Conservation (phyloP, 306 rosid species). For the Betula pendula region DNA sequence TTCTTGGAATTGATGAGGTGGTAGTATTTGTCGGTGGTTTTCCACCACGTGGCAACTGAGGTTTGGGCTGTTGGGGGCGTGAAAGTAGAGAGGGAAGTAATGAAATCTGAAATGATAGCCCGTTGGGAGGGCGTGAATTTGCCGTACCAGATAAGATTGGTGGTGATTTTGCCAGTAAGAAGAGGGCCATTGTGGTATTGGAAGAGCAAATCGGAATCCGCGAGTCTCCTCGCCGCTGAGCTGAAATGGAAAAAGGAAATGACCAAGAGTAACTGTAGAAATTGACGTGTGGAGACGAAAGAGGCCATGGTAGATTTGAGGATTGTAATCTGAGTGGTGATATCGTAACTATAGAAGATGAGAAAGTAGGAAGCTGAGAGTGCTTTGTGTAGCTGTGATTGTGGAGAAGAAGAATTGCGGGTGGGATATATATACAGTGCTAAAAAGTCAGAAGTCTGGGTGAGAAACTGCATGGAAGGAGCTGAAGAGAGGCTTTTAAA, state of each 20-base stretch:
- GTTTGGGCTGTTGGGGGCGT: constrained; percentile 36
- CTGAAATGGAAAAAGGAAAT: constrained; percentile 34
- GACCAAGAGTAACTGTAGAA: constrained; percentile 17
- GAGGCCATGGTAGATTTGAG: constrained; percentile 36
- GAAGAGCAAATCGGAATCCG: constrained; percentile 39
- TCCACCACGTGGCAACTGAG: constrained; percentile 59
- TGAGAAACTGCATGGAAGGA: not conserved
- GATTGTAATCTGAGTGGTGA: not conserved
- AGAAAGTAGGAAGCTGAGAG: not conserved
- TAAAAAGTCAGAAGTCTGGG: no score
- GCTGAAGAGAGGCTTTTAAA: constrained; percentile 35
- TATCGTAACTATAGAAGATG: no score
- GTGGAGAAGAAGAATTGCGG: not conserved
- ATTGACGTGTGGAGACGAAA: constrained; percentile 1
- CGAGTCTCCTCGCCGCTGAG: constrained; percentile 47
- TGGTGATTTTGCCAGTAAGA: constrained; percentile 46
- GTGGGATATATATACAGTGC: constrained; percentile 23
- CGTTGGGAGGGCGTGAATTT: constrained; percentile 63
- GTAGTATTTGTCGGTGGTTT: constrained; percentile 45
- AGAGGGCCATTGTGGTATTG: constrained; percentile 82
- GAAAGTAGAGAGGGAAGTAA: constrained; percentile 61
- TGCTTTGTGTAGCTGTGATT: not conserved
- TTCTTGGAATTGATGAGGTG: constrained; percentile 25
- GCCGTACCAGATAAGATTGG: constrained; percentile 78
- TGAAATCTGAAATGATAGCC: constrained; percentile 60